Evolutionary conservation across 257 asterid genomes (phyloP), one percentile per base, ranked within the genome.

Genomic region (Solanum habrochaites): DNA sequence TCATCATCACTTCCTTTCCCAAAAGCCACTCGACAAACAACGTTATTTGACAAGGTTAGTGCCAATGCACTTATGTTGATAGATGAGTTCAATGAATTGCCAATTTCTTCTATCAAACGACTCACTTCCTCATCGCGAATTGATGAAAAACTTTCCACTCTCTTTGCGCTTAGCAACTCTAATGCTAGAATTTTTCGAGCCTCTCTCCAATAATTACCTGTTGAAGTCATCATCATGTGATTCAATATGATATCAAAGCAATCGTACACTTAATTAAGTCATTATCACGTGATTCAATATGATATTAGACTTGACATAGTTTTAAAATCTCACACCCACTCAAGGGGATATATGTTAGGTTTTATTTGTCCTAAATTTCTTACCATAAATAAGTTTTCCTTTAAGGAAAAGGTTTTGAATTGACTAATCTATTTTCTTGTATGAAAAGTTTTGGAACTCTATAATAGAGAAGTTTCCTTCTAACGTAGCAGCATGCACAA

Each of bases 1-100:
- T 29, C 83, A 18, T 56, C 39, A 11, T 35, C 25, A 56, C 64
- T 42, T 18, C 5, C 56, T 11, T 60, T 58, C n/a, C 95, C 94
- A 6, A 93, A 88, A n/a, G 92, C 94, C 56, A 87, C 94, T 11
- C 93, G 91, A 21, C 90, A 49, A 14, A 91, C 89, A 11, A 93
- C 80, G 21, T 56, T 90, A 86, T 91, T 91, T 4, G 94, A 31
- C 3, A 92, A 21, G 2, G 85, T 66, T 37, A 90, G 87, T 14
- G 86, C 86, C 25, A 39, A 9, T 4, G 86, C 69, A 74, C 94
- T 92, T 5, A 91, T 15, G 49, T 92, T 87, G 5, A 89, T 73
- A 1, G 86, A 81, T 1, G 89, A 86, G 37, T 12, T n/a, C 14
- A 45, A 60, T 31, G 80, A 66, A 7, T 29, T 16, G 4, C 39